Percentiles rank a stretch among this genome's conserved stretches.
These are phyloP conservation scores for Leishmania braziliensis DNA, from an alignment of 208 protist genomes.

Conservation along the genomic window DNA sequence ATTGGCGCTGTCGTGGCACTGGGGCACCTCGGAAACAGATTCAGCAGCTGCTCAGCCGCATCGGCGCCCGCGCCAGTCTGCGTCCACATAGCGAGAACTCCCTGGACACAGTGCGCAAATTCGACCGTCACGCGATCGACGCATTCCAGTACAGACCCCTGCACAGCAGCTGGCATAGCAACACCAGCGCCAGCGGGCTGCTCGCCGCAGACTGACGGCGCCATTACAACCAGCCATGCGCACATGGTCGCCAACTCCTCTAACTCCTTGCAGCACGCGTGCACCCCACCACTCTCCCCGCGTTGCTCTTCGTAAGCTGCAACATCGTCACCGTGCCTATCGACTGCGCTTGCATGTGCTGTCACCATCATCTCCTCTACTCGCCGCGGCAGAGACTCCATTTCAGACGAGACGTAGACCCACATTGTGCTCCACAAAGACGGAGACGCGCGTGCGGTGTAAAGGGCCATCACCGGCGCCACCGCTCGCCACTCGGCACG, in stretches of 20 bases:
- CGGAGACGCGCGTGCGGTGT: background rate
- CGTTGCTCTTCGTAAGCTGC: too few species aligned
- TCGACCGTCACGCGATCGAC: background rate
- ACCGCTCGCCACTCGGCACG: constrained; percentile 17
- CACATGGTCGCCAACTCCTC: constrained; percentile 20
- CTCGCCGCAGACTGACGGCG: background rate
- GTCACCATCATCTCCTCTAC: background rate
- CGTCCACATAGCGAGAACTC: constrained; percentile 25
- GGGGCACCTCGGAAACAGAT: background rate
- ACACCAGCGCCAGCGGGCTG: background rate
- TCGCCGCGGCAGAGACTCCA: constrained; percentile 10
- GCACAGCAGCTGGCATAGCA: background rate
- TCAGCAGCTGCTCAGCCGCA: constrained; percentile 13
- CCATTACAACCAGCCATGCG: constrained; percentile 22
- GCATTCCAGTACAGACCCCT: background rate
- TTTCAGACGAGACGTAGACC: constrained; percentile 2
- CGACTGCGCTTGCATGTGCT: background rate
- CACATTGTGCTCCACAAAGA: constrained; percentile 17
- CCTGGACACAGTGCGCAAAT: constrained; percentile 18
- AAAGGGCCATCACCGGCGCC: constrained; percentile 12
- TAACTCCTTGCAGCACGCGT: background rate
- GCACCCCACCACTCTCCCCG: background rate
- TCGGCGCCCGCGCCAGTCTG: constrained; percentile 2
- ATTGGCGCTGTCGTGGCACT: background rate
- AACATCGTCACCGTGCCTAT: background rate